These are phyloP conservation scores for Fusarium poae DNA, from an alignment of 2,329 filamentous ascomycete genomes.

Conservation along the genomic window DNA sequence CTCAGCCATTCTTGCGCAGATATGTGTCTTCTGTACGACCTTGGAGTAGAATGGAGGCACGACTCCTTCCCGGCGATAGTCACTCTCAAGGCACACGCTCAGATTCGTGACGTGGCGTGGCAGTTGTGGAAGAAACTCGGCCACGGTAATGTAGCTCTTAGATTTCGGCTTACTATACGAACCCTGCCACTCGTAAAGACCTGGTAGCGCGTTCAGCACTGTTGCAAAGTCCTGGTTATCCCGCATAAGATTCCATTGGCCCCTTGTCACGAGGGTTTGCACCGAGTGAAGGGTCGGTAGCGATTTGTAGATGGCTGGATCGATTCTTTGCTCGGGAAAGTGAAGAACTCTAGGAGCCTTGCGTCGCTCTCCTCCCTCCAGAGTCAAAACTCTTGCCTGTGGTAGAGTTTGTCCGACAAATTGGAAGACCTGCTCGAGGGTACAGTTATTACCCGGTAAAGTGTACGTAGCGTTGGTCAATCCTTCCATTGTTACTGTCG, in stretches of 20 bases:
- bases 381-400: constrained; percentile 73
- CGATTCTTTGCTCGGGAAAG: constrained; percentile 46
- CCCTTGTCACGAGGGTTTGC: constrained; percentile 77
- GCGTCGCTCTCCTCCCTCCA: constrained; percentile 82
- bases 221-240: constrained; percentile 71
- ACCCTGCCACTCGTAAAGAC: constrained; percentile 72
- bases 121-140: constrained; percentile 70
- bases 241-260: constrained; percentile 82
- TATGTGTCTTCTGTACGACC: constrained; percentile 70
- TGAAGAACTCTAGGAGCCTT: constrained; percentile 75
- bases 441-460: constrained; percentile 74
- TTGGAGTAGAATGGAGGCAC: constrained; percentile 73
- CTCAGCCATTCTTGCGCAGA: constrained; percentile 73
- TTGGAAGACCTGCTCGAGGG: constrained; percentile 76
- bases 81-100: constrained; percentile 77
- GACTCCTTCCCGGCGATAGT: constrained; percentile 74
- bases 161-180: constrained; percentile 79
- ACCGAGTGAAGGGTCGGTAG: constrained; percentile 67
- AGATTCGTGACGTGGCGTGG: constrained; percentile 71
- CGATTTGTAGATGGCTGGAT: constrained; percentile 48
- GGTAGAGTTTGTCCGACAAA: constrained; percentile 72
- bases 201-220: constrained; percentile 73
- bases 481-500: constrained; percentile 67
- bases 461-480: constrained; percentile 70
- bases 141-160: constrained; percentile 79